Evolutionary conservation across 352 stramenopile species (phyloP).

Genomic region (Peronospora farinosa): DNA sequence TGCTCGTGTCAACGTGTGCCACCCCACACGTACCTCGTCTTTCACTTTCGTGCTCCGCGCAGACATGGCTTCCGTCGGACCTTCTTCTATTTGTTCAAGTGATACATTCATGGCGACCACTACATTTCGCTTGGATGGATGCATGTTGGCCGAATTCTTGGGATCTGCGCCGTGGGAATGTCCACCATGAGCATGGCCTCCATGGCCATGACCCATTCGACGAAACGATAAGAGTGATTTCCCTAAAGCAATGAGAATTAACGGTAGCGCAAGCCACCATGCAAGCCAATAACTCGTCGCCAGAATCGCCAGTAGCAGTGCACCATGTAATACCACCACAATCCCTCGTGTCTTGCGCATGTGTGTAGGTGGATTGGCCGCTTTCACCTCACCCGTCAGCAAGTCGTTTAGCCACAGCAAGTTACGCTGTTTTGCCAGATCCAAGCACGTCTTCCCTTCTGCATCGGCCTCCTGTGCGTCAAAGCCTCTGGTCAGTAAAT

Average conservation of each 20-base stretch:
- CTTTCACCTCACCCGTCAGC: slow-evolving; percentile 32
- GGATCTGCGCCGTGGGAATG: slow-evolving; percentile 40
- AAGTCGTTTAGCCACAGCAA: slow-evolving; percentile 47
- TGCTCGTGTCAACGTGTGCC: slow-evolving; percentile 30
- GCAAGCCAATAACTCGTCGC: slow-evolving; percentile 58
- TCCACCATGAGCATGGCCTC: slow-evolving; percentile 5
- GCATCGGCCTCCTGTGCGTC: slow-evolving; percentile 42
- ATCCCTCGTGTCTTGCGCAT: slow-evolving; percentile 48
- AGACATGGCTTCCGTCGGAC: slow-evolving; percentile 7
- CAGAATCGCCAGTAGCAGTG: slow-evolving; percentile 44
- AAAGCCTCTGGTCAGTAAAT: slow-evolving; percentile 51
- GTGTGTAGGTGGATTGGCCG: slow-evolving; percentile 40
- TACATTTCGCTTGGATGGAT: slow-evolving; percentile 48
- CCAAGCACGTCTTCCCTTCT: slow-evolving; percentile 38
- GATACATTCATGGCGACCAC: slow-evolving; percentile 27
- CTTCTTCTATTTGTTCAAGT: slow-evolving; percentile 23
- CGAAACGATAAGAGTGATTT: slow-evolving; percentile 47
- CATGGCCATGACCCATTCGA: slow-evolving; percentile 31
- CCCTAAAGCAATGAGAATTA: slow-evolving; percentile 49
- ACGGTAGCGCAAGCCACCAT: slow-evolving; percentile 59
- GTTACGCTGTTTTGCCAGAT: slow-evolving; percentile 33
- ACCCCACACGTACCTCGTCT: slow-evolving; percentile 17
- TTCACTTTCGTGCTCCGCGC: slow-evolving; percentile 26
- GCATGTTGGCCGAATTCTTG: slow-evolving; percentile 28
- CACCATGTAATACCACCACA: slow-evolving; percentile 45